Evolutionary conservation across 495 filamentous ascomycete genomes (phyloP).

Genomic region (Wilcoxina mikolae): DNA sequence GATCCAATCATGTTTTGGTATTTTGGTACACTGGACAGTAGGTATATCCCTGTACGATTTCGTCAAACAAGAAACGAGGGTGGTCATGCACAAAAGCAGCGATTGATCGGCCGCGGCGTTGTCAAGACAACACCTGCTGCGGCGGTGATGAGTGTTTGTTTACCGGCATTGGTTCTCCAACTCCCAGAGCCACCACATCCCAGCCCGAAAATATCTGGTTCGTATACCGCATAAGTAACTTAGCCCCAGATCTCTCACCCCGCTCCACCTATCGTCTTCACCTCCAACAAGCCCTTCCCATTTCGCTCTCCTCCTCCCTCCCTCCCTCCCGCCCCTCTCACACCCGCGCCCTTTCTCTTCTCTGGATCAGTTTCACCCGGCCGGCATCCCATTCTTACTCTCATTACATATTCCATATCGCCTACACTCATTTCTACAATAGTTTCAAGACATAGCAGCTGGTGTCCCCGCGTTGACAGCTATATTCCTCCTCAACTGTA

Average conservation of each 20-base stretch:
- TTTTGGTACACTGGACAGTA: neutral
- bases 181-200: neutral
- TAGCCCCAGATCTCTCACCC: neutral
- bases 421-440: too few species aligned
- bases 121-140: neutral
- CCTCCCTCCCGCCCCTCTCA: conserved; percentile 1
- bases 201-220: neutral
- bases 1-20: neutral
- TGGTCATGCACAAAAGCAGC: neutral
- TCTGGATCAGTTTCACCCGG: too few species aligned
- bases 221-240: neutral
- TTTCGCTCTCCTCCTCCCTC: neutral
- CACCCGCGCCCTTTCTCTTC: too few species aligned
- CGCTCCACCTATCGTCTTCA: neutral
- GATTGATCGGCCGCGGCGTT: neutral
- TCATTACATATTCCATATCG: too few species aligned
- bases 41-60: neutral
- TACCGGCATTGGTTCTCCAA: neutral
- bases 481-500: too few species aligned
- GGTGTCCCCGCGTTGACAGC: too few species aligned
- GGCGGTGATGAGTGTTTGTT: neutral
- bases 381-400: too few species aligned
- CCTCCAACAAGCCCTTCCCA: conserved; percentile 3
- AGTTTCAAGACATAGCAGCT: too few species aligned
- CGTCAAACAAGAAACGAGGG: neutral